Percentiles rank a stretch among this genome's conserved stretches.
Evolutionary conservation across 768 basidiomycete genomes (phyloP).

Genomic region (Termitomyces sp.): DNA sequence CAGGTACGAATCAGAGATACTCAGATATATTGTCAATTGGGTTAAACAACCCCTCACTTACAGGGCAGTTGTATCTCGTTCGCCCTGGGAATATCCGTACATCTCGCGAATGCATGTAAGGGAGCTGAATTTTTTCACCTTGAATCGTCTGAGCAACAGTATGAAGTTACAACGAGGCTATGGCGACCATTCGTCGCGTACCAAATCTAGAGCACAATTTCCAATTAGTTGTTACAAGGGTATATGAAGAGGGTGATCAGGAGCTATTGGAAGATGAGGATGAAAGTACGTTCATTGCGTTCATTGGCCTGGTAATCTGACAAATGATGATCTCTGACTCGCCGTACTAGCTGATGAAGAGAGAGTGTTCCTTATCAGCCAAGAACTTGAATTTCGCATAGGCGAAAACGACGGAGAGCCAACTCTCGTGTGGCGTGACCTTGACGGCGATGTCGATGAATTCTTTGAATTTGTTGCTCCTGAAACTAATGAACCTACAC

Average conservation of each 20-base stretch:
- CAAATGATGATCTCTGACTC: not conserved
- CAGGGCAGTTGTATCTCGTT: slow-evolving; percentile 83
- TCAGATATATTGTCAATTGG: not conserved
- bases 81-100: slow-evolving; percentile 89
- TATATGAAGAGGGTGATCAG: slow-evolving; percentile 96
- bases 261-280: slow-evolving; percentile 93
- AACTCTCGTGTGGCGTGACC: slow-evolving; percentile 88
- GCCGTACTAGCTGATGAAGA: slow-evolving; percentile 80
- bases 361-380: slow-evolving; percentile 85
- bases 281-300: slow-evolving; percentile 51
- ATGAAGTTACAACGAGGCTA: slow-evolving; percentile 89
- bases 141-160: slow-evolving; percentile 1
- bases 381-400: slow-evolving; percentile 83
- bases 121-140: slow-evolving; percentile 10
- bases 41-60: slow-evolving; percentile 1
- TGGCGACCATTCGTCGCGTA: slow-evolving; percentile 87
- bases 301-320: slow-evolving; percentile 3
- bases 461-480: slow-evolving; percentile 90
- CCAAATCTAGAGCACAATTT: slow-evolving; percentile 75
- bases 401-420: slow-evolving; percentile 73
- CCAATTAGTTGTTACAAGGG: slow-evolving; percentile 93
- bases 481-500: slow-evolving; percentile 75
- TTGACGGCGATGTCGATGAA: slow-evolving; percentile 89
- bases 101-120: slow-evolving; percentile 96
- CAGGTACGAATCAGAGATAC: slow-evolving; percentile 33